Conservation (phyloP, 148 eudicot species). For the Rhododendron ovatum region DNA sequence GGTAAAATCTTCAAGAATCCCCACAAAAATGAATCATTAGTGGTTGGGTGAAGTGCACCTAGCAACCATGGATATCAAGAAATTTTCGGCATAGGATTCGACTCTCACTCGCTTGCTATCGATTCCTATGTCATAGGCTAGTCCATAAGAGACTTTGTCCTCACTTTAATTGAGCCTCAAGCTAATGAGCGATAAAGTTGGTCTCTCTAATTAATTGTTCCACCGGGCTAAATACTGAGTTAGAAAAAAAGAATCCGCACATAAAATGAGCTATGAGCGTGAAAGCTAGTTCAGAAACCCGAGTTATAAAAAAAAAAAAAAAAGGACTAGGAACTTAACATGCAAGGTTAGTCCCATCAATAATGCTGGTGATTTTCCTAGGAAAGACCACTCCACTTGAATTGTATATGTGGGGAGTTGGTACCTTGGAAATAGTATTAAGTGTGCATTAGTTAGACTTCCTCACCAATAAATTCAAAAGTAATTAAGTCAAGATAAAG, state of each 20-base stretch:
- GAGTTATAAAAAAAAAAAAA: too few species aligned
- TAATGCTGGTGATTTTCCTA: not conserved
- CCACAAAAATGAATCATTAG: not conserved
- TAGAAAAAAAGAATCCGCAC: not conserved
- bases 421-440: not conserved
- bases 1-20: not conserved
- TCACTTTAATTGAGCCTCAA: not conserved
- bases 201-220: not conserved
- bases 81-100: not conserved
- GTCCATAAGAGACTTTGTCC: not conserved
- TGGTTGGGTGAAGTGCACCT: not conserved
- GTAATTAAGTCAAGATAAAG: not conserved
- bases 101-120: not conserved
- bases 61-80: not conserved
- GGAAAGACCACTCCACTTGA: not conserved
- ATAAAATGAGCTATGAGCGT: not conserved
- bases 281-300: too few species aligned
- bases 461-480: not conserved
- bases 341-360: not conserved
- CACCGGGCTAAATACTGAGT: not conserved
- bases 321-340: too few species aligned
- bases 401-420: not conserved
- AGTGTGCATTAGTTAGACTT: not conserved
- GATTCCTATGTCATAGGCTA: not conserved
- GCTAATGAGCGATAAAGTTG: not conserved